Evolutionary conservation across 208 protist species (phyloP), one percentile per base, ranked within the genome.

Genomic region (Jaenimonas drosophilae): DNA sequence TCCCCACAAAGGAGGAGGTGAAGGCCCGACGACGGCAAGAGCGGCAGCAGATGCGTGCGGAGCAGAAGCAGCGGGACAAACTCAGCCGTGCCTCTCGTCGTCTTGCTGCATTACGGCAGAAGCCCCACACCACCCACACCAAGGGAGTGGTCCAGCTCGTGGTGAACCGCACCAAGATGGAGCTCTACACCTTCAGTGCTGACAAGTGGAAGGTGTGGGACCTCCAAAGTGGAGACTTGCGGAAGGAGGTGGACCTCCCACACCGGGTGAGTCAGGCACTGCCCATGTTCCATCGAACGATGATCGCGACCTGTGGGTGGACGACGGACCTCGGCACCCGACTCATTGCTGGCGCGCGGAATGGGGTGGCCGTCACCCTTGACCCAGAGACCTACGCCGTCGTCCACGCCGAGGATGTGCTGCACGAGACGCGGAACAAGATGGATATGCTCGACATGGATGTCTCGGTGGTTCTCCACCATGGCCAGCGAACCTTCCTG

Each of bases 121-220:
- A 51, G 23, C 68, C 63, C 5, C 24, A 44, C 47, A 64, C 64
- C 5, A 68, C 80, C 2, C 72, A 83, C 60, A 42, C 54, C 25
- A 33, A 60, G 17, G 64, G 70, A 21, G 54, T 83, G 36, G 58
- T 78, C 20, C 62, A 49, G 24, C 41, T 80, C 4, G 39, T 62
- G 16, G 41, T 82, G 17, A 24, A 81, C 44, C 32, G 43, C 5
- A 51, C 49, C 16, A 50, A 32, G 19, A 44, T 20, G 11, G 58
- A 70, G 52, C 43, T 88, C 37, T 72, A 91, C 63, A 86, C 69
- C 26, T 79, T 91, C 61, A 76, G 69, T 49, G 61, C 60, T 12
- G 57, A 71, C 29, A 52, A 49, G 42, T 91, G 83, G 83, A 50
- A 60, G 0, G 49, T 70, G 33, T 91, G 83, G 83, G 41, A 66